Conservation (phyloP, 768 basidiomycete genomes). For the Auriculariales sp. region DNA sequence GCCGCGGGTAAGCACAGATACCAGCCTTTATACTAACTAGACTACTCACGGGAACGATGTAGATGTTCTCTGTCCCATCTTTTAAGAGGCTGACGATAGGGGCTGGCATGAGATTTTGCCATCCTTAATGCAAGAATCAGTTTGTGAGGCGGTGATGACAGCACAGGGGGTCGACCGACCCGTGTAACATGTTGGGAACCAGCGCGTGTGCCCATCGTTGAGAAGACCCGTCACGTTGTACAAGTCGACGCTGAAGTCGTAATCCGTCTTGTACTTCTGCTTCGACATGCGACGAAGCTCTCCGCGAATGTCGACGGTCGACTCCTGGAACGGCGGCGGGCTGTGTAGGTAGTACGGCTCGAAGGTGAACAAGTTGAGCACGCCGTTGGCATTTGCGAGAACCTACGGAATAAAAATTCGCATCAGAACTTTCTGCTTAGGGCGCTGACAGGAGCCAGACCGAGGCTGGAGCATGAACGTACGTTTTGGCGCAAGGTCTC, state of each 20-base stretch:
- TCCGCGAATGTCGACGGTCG: slow-evolving; percentile 2
- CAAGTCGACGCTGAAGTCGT: slow-evolving; percentile 10
- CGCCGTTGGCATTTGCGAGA: slow-evolving; percentile 1
- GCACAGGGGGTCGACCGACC: not conserved
- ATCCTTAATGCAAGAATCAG: no score
- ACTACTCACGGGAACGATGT: slow-evolving; percentile 9
- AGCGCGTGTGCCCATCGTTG: slow-evolving; percentile 19
- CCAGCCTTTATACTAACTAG: no score
- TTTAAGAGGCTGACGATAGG: slow-evolving; percentile 7
- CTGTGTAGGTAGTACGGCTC: slow-evolving; percentile 6
- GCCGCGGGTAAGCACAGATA: no score
- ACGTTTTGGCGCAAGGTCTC: slow-evolving; percentile 40
- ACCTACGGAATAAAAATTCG: no score
- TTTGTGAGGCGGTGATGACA: no score
- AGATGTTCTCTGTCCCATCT: slow-evolving; percentile 5
- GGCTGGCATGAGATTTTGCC: slow-evolving; percentile 7
- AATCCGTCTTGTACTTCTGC: slow-evolving; percentile 7
- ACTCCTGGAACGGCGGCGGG: slow-evolving; percentile 7
- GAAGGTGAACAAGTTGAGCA: slow-evolving; percentile 10
- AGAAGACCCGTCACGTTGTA: slow-evolving; percentile 7
- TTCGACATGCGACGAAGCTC: slow-evolving; percentile 7
- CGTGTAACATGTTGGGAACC: slow-evolving; percentile 6
- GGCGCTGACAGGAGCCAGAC: not conserved
- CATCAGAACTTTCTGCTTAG: not conserved
- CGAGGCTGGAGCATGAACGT: not conserved